Evolutionary conservation across 2,329 filamentous ascomycete genomes (phyloP).

Genomic region (Ophiostoma angusticollis): DNA sequence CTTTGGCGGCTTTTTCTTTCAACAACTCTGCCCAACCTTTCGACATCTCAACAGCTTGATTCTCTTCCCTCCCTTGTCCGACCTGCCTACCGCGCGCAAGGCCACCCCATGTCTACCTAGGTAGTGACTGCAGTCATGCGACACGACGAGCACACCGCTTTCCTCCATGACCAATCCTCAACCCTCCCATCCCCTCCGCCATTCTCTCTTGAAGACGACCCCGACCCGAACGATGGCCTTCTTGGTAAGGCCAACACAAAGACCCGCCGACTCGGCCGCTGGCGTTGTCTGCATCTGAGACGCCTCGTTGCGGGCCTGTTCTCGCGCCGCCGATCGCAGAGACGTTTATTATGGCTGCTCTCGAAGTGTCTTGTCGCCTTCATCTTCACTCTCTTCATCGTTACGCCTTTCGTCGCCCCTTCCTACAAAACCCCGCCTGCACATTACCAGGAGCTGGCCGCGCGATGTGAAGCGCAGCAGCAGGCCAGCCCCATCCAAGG

Average conservation of each 20-base stretch:
- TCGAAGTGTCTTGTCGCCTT: neutral
- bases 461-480: constrained; percentile 19
- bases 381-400: neutral
- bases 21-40: no score
- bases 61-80: no score
- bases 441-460: constrained; percentile 24
- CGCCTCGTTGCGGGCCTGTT: neutral
- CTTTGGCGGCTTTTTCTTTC: no score
- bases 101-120: neutral
- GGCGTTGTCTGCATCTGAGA: neutral
- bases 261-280: neutral
- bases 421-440: constrained; percentile 29
- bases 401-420: constrained; percentile 24
- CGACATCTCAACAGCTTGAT: no score
- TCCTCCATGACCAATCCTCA: neutral
- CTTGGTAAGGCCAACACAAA: neutral
- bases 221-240: neutral
- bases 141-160: constrained; percentile 6
- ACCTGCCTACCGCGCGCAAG: neutral
- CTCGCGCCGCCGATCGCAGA: neutral
- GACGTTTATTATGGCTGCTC: neutral
- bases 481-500: constrained; percentile 9
- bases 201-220: constrained; percentile 3
- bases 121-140: neutral
- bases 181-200: neutral